Conservation (phyloP, 1,284 basidiomycete genomes). For the Schizophyllum amplum region DNA sequence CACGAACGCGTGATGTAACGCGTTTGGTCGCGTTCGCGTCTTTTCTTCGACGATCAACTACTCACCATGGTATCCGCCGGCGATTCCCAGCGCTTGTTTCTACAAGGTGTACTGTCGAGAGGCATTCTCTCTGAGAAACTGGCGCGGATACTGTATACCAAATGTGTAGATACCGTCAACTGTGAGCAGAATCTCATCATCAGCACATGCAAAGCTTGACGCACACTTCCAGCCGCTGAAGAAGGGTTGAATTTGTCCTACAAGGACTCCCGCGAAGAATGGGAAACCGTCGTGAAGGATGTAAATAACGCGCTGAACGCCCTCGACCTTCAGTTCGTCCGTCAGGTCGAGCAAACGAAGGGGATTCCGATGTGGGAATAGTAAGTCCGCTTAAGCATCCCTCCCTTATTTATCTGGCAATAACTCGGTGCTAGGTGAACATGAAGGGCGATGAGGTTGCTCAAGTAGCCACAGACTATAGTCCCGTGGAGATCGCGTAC, state of each 20-base stretch:
- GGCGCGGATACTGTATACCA: conserved; percentile 57
- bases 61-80: conserved; percentile 26
- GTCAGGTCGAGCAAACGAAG: conserved; percentile 35
- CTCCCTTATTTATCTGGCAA: too few relatives aligned
- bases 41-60: background rate
- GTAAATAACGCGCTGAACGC: conserved; percentile 57
- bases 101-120: conserved; percentile 70
- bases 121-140: conserved; percentile 54
- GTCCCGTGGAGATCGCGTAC: conserved; percentile 66
- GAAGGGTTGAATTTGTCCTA: conserved; percentile 38
- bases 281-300: conserved; percentile 49
- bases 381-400: too few relatives aligned
- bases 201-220: too few relatives aligned
- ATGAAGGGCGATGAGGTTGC: conserved; percentile 69
- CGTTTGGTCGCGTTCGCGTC: background rate
- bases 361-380: conserved; percentile 58
- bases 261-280: conserved; percentile 35
- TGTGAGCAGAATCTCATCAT: conserved; percentile 30
- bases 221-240: conserved; percentile 37
- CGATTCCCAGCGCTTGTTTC: conserved; percentile 67
- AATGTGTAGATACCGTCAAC: conserved; percentile 56
- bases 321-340: conserved; percentile 64
- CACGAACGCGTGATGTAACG: background rate
- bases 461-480: conserved; percentile 78
- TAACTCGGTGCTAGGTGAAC: conserved; percentile 78